Evolutionary conservation across 441 rosid genomes (phyloP).

Genomic region (Metrosideros polymorpha): DNA sequence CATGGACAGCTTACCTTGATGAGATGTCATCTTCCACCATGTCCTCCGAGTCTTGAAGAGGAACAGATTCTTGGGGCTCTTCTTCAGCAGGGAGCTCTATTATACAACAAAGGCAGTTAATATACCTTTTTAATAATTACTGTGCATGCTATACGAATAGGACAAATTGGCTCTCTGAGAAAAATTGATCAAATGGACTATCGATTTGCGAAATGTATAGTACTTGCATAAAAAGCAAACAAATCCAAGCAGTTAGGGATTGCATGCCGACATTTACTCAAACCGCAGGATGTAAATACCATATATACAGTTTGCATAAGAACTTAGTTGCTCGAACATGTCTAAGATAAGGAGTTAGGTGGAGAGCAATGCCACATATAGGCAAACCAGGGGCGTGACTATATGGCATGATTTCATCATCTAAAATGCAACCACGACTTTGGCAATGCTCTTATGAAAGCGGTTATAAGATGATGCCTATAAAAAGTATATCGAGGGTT

Average conservation of each 20-base stretch:
- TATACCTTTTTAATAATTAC: background rate
- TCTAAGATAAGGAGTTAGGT: background rate
- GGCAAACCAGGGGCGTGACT: background rate
- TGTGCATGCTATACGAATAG: background rate
- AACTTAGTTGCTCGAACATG: background rate
- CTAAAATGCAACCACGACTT: background rate
- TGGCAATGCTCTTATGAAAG: background rate
- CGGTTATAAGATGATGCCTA: background rate
- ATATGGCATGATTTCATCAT: background rate
- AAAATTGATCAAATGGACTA: background rate
- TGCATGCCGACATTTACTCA: background rate
- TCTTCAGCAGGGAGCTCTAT: constrained; percentile 58
- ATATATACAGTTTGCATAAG: background rate
- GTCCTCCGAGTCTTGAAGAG: constrained; percentile 59
- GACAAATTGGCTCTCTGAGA: background rate
- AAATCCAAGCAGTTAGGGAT: background rate
- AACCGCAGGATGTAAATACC: background rate
- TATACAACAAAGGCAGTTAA: background rate
- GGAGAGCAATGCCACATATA: background rate
- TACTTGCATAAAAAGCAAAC: background rate
- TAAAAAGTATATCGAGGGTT: background rate
- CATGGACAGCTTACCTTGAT: constrained; percentile 46
- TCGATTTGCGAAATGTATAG: background rate
- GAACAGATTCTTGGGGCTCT: constrained; percentile 48
- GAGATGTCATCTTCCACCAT: constrained; percentile 72